Conservation (phyloP, 805 yeast genomes). For the Jamesozyma jinghongensis region DNA sequence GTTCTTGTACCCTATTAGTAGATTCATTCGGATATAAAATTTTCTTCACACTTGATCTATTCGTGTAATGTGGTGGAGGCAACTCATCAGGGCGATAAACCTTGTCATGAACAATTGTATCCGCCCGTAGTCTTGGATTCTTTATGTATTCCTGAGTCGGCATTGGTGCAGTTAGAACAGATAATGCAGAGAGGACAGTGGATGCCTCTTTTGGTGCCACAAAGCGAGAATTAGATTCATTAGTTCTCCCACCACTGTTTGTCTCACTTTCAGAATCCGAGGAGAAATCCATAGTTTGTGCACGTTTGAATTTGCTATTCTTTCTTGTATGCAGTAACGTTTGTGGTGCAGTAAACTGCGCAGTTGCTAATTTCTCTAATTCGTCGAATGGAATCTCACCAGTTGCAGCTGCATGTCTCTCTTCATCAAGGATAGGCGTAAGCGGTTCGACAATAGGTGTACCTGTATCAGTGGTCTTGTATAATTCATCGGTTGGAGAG, state of each 20-base stretch:
- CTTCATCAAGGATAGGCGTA: not conserved
- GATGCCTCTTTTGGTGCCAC: constrained; percentile 63
- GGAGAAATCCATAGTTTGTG: constrained; percentile 15
- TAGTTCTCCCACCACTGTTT: not conserved
- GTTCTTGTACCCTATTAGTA: constrained; percentile 40
- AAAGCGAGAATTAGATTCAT: too few species aligned
- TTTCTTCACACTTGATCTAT: constrained; percentile 21
- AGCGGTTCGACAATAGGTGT: not conserved
- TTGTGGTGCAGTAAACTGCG: constrained; percentile 23
- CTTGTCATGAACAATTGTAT: constrained; percentile 74
- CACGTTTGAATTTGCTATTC: constrained; percentile 18
- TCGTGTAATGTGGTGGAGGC: constrained; percentile 43
- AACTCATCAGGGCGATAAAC: constrained; percentile 56
- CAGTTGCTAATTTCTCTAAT: constrained; percentile 21
- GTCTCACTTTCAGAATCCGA: constrained; percentile 8
- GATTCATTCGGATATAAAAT: constrained; percentile 27
- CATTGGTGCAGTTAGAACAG: constrained; percentile 68
- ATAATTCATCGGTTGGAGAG: not conserved
- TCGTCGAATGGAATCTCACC: constrained; percentile 24
- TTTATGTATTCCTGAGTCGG: constrained; percentile 61
- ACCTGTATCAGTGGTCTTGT: not conserved
- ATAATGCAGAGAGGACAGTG: constrained; percentile 67
- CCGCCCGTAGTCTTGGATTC: constrained; percentile 56
- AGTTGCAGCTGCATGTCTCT: not conserved
- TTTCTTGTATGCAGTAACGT: constrained; percentile 14